Conservation (phyloP, 352 stramenopile species). For the Pythium apleroticum region DNA sequence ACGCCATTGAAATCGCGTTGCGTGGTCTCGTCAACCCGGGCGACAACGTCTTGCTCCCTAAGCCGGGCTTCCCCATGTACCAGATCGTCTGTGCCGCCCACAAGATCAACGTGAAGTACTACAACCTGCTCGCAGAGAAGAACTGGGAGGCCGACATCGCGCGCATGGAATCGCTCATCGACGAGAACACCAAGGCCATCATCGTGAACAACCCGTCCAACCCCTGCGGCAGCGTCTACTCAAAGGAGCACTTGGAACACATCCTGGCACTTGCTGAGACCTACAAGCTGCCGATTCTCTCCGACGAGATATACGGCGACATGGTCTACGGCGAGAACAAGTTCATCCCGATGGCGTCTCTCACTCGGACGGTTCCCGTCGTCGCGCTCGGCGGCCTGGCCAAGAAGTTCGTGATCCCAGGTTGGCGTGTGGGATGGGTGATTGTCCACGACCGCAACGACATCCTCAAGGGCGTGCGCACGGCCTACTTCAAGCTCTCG, state of each 20-base stretch:
- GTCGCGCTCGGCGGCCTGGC: slow-evolving; percentile 87
- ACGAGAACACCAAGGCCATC: slow-evolving; percentile 85
- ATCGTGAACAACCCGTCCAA: slow-evolving; percentile 96
- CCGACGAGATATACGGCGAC: slow-evolving; percentile 84
- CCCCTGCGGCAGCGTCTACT: slow-evolving; percentile 93
- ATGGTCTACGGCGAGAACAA: slow-evolving; percentile 66
- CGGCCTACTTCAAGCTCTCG: slow-evolving; percentile 89
- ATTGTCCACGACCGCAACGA: slow-evolving; percentile 92
- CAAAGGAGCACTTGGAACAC: slow-evolving; percentile 66
- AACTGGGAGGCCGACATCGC: slow-evolving; percentile 93
- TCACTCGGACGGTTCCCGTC: slow-evolving; percentile 82
- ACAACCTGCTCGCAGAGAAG: slow-evolving; percentile 80
- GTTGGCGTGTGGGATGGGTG: slow-evolving; percentile 95
- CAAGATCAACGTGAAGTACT: slow-evolving; percentile 89
- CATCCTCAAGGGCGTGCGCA: slow-evolving; percentile 78
- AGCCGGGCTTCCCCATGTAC: slow-evolving; percentile 94
- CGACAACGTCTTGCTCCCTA: slow-evolving; percentile 92
- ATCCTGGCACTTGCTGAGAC: slow-evolving; percentile 71
- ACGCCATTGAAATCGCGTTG: slow-evolving; percentile 92
- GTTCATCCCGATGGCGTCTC: slow-evolving; percentile 81
- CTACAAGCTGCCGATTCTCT: slow-evolving; percentile 91
- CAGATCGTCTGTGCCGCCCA: slow-evolving; percentile 92
- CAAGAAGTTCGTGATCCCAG: slow-evolving; percentile 96
- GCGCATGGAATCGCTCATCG: slow-evolving; percentile 86
- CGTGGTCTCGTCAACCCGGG: slow-evolving; percentile 85